phyloP scores from a whole-genome alignment of 495 filamentous ascomycete species.

The Penicillium turbatum region DNA sequence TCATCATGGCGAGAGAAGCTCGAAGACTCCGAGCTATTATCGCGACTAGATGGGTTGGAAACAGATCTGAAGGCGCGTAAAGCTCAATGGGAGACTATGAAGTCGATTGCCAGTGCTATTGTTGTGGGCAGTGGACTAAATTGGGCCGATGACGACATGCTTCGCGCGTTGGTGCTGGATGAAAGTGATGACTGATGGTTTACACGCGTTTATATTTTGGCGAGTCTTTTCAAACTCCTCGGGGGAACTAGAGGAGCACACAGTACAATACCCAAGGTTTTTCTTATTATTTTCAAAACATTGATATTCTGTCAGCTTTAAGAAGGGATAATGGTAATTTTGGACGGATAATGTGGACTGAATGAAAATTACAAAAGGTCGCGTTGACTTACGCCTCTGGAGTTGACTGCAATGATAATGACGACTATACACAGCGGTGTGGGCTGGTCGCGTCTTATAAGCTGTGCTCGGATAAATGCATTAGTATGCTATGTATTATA shows the following conservation, averaged over 20 bases:
- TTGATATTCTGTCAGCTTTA: no score
- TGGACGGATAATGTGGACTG: neutral
- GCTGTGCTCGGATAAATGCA: neutral
- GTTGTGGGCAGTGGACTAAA: conserved; percentile 81
- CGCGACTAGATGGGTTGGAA: conserved; percentile 53
- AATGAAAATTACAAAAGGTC: neutral
- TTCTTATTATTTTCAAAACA: neutral
- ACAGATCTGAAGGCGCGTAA: conserved; percentile 51
- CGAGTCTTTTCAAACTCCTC: neutral
- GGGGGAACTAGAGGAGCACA: neutral
- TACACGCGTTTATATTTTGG: neutral
- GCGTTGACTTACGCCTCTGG: neutral
- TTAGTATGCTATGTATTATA: neutral
- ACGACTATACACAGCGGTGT: neutral
- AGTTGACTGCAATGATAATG: neutral
- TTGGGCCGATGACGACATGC: conserved; percentile 67
- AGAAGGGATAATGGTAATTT: neutral
- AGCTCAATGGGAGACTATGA: conserved; percentile 67
- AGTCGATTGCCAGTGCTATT: conserved; percentile 65
- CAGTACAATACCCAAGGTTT: neutral
- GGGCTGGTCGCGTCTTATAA: neutral
- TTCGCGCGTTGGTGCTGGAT: conserved; percentile 72
- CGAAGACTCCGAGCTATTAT: conserved; percentile 45
- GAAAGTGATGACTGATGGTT: conserved; percentile 54
- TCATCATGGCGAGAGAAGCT: conserved; percentile 49